Base-by-base conservation (phyloP, 441 rosid genomes). In the Brassica hybrid region DNA sequence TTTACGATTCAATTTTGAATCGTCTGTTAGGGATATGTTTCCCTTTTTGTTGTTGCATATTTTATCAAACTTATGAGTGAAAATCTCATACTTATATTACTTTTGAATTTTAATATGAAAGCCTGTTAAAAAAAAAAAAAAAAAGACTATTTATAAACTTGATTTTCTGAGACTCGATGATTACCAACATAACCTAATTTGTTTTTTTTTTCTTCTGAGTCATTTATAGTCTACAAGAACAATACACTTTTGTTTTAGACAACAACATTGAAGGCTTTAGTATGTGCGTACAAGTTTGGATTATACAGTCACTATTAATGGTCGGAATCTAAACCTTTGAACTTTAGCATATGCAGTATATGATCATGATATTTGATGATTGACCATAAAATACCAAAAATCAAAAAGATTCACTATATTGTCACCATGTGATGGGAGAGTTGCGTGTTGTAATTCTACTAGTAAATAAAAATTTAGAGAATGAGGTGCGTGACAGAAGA, bases 351-450 rank as follows among this genome's bases (percentile, higher is more conserved):
- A 38, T 38, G 45, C 45, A 38, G 16, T 56, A 54, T 30, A 30
- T 6, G 27, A 25, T 25, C 0, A 25, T 62, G 16, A 18, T 6
- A 57, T 71, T 45, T 72, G 58, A 66, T 72, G 73, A 72, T 60
- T 17, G 65, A 67, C 8, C 65, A 73, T 12, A 72, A 67, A 72
- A 45, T 65, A 78, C 69, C 81, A 78, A 78, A 54, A 78, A 67
- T 21, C 57, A 45, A 50, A 67, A 72, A 77, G 80, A 77, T 71
- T 77, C 63, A 52, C 7, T 71, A 34, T 27, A 32, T 67, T 72
- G 77, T 50, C 74, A 57, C 14, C 18, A 65, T n/a, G 65, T 60
- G 59, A 48, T 67, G 77, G 62, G 73, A 65, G 65, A 48, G 61
- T 78, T 60, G 59, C 81, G 74, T 78, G 77, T 67, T 48, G 69